phyloP scores from a whole-genome alignment of 2,329 filamentous ascomycete species.

The Parascedosporium putredinis region DNA sequence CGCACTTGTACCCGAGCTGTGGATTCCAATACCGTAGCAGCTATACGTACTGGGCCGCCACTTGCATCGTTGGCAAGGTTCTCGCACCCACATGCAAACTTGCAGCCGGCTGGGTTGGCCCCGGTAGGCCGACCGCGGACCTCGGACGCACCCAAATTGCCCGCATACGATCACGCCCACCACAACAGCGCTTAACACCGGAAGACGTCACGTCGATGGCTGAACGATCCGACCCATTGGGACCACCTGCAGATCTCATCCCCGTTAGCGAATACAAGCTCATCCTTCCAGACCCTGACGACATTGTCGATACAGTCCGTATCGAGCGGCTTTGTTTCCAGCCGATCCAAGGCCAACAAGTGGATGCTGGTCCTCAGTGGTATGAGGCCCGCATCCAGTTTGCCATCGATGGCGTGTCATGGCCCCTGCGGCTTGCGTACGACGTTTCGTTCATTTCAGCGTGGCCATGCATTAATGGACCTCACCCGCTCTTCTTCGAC shows the following conservation, averaged over 20 bases:
- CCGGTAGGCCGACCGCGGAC: constrained; percentile 57
- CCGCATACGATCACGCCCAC: constrained; percentile 50
- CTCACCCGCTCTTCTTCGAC: constrained; percentile 63
- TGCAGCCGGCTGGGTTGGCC: constrained; percentile 65
- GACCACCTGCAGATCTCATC: constrained; percentile 50
- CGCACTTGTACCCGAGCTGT: constrained; percentile 56
- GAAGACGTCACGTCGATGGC: constrained; percentile 56
- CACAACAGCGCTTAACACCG: constrained; percentile 44
- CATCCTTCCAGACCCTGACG: constrained; percentile 43
- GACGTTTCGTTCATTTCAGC: constrained; percentile 58
- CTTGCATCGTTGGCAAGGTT: constrained; percentile 65
- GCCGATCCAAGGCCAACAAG: constrained; percentile 15
- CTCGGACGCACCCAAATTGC: constrained; percentile 61
- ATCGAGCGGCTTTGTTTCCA: constrained; percentile 58
- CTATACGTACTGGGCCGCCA: constrained; percentile 67
- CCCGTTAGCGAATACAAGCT: constrained; percentile 60
- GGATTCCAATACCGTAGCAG: constrained; percentile 67
- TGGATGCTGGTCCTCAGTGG: constrained; percentile 27
- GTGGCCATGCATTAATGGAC: constrained; percentile 52
- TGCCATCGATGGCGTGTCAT: constrained; percentile 51
- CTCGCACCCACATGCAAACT: constrained; percentile 61
- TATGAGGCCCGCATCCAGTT: constrained; percentile 55
- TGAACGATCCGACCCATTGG: constrained; percentile 58
- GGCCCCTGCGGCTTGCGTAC: constrained; percentile 51
- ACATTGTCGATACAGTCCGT: constrained; percentile 54